phyloP scores from a whole-genome alignment of 2,329 filamentous ascomycete species.

The Ilyonectria destructans region DNA sequence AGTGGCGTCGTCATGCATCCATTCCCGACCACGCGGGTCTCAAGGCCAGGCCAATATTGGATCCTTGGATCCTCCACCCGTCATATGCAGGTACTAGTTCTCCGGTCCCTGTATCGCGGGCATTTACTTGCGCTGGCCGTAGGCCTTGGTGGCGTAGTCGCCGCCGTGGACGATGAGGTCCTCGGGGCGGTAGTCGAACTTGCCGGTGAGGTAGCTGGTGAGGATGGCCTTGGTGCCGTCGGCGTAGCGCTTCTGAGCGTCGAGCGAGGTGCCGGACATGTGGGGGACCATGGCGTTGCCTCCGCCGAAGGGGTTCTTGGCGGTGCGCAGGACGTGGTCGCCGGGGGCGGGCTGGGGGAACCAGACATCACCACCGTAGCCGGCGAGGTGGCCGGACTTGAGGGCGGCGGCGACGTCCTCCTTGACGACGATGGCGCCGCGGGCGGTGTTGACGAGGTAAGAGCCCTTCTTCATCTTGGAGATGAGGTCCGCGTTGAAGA shows the following conservation, averaged over 20 bases:
- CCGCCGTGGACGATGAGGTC: constrained; percentile 93
- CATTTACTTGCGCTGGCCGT: constrained; percentile 76
- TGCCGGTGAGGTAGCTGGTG: constrained; percentile 90
- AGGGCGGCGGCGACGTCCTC: constrained; percentile 97
- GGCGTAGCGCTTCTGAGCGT: constrained; percentile 95
- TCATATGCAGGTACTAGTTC: neutral
- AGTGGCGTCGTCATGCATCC: constrained; percentile 6
- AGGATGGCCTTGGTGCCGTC: constrained; percentile 91
- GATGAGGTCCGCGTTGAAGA: constrained; percentile 99
- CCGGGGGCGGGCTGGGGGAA: constrained; percentile 97
- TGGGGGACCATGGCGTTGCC: constrained; percentile 99
- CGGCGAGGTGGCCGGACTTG: constrained; percentile 90
- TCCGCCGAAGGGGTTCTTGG: constrained; percentile 94
- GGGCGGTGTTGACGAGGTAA: constrained; percentile 98
- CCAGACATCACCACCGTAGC: constrained; percentile 94
- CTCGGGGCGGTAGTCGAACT: constrained; percentile 88
- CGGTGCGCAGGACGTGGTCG: constrained; percentile 93
- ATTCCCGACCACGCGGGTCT: neutral
- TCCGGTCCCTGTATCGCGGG: neutral
- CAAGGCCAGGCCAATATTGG: neutral
- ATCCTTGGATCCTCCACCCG: neutral
- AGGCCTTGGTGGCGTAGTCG: constrained; percentile 95
- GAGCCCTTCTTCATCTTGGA: constrained; percentile 99
- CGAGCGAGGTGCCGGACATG: constrained; percentile 99
- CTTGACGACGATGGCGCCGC: constrained; percentile 99